Conservation (phyloP, 2,329 filamentous ascomycete species). For the Macroventuria anomochaeta region DNA sequence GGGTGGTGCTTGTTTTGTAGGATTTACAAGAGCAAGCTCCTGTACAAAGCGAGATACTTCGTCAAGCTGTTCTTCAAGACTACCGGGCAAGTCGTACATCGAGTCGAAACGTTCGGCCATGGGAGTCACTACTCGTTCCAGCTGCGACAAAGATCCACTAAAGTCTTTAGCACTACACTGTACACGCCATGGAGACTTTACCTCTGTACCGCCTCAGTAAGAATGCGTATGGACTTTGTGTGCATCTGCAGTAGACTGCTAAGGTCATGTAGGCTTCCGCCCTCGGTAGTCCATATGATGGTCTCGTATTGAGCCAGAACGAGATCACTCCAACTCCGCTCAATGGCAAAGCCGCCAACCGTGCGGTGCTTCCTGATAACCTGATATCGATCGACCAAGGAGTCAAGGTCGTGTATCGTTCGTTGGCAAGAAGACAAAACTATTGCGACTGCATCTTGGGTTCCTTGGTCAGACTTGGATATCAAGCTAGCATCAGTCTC, state of each 20-base stretch:
- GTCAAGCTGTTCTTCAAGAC: constrained; percentile 37
- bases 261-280: constrained; percentile 50
- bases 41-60: constrained; percentile 40
- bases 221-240: constrained; percentile 49
- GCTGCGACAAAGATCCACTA: constrained; percentile 45
- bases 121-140: constrained; percentile 39
- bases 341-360: constrained; percentile 50
- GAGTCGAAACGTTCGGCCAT: constrained; percentile 44
- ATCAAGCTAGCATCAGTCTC: constrained; percentile 43
- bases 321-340: constrained; percentile 53
- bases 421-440: constrained; percentile 50
- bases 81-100: constrained; percentile 33
- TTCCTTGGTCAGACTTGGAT: constrained; percentile 43
- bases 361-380: constrained; percentile 52
- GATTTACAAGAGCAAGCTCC: constrained; percentile 30
- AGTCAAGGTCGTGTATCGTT: constrained; percentile 53
- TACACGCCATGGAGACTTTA: not conserved
- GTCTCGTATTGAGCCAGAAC: constrained; percentile 52
- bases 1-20: constrained; percentile 15
- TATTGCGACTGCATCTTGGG: constrained; percentile 47
- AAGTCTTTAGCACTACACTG: too few relatives aligned
- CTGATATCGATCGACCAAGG: constrained; percentile 55
- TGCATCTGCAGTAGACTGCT: constrained; percentile 53
- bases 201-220: constrained; percentile 53
- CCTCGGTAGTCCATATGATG: constrained; percentile 56